Evolutionary conservation across 179 eudicot species (phyloP), one percentile per base, ranked within the genome.

Genomic region (Silene coronaria): DNA sequence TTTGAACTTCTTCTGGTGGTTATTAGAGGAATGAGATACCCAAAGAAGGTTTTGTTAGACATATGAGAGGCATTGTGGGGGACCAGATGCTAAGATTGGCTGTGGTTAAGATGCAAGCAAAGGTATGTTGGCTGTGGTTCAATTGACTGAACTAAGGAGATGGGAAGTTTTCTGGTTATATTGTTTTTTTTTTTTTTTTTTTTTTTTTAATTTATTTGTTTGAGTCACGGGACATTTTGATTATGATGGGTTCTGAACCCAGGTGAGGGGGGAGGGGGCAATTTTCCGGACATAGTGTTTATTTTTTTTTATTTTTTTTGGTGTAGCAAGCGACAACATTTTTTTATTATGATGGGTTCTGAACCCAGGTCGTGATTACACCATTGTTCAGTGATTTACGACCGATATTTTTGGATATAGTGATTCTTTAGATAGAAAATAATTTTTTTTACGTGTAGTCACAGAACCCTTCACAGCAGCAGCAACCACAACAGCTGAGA

Each of bases 41-140:
- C 72, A 95, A 92, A 84, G 91, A 88, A 4, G 88, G 80, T 65
- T 95, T 95, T 86, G 89, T 92, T 69, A 78, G 89, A 76, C 88
- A 76, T 68, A 92, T 95, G 99, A 87, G 87, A 80, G 67, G 46
- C 81, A 83, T 91, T 81, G 93, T 95, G 17, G 99, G 99, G 76
- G 99, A 92, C 82, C 91, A 92, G 74, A 91, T 93, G 97, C 86
- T 95, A 63, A 91, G 88, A 79, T 80, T 89, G 91, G 97, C 99
- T 57, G 89, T 91, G 51, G 85, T 77, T 67, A 91, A 88, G 72
- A 82, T 91, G 86, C 96, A 91, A 70, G 82, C 86, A 28, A 90
- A 95, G 89, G 97, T 88, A 74, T 76, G 76, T 61, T 51, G 45
- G 69, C 64, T 73, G 36, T 32, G 24, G 17, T 55, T 36, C 73